Evolutionary conservation across 257 asterid genomes (phyloP), one percentile per base, ranked within the genome.

Genomic region (Cynanchum wilfordii): DNA sequence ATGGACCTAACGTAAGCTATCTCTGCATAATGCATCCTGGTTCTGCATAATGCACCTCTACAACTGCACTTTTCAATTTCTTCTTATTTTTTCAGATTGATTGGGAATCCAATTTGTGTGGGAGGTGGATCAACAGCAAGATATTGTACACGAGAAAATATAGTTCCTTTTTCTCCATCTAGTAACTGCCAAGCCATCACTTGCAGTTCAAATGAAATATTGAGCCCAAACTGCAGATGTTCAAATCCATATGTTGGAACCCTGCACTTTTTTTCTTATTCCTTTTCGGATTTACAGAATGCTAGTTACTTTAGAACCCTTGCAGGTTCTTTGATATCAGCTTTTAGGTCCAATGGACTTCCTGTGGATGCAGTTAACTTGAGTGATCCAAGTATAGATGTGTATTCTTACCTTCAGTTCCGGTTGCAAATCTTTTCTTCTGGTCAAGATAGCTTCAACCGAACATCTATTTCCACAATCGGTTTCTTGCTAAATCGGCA

Each of bases 401-500:
- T 68, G 51, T 57, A 73, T 66, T 85, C 84, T 58, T 87, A 86
- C 85, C 87, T 90, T 51, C 84, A 80, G 76, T 55, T 85, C 66
- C 73, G 81, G 38, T 44, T 91, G 76, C 90, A 90, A 80, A 76
- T 92, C 49, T 92, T 90, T 81, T 97, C 98, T 68, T 85, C 95
- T 1, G 82, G 78, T 33, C 76, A 85, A 78, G 84, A 81, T 62
- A 77, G 79, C 19, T 90, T 92, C 82, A 82, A 87, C 64, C 80
- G 88, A 59, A 80, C 93, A 47, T 76, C 91, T 29, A 72, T 87
- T 77, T 81, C 95, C 44, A 58, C 66, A 20, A 85, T 90, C 7
- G 88, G 94, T 69, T 92, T 77, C 73, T 56, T 89, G 73, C 93
- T 92, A 74, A 92, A 90, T 72, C 91, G 95, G 47, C 96, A 90